These are phyloP conservation scores for Apiospora arundinis DNA, from an alignment of 2,329 filamentous ascomycete genomes.

Conservation along the genomic window DNA sequence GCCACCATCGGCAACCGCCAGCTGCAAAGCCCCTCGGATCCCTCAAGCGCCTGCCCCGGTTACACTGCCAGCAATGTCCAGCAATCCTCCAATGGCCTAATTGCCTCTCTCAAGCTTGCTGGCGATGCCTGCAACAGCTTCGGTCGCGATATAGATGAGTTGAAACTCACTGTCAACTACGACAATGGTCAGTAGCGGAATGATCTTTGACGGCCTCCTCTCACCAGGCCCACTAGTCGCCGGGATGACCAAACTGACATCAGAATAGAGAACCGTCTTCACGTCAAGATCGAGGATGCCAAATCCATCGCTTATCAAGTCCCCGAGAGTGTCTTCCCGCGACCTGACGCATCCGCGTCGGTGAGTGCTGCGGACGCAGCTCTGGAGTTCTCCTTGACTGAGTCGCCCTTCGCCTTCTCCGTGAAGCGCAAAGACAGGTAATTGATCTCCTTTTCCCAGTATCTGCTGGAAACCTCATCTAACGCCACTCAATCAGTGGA, in stretches of 20 bases:
- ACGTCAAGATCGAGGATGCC: constrained; percentile 76
- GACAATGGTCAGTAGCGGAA: constrained; percentile 53
- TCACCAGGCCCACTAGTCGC: no score
- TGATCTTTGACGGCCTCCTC: not conserved
- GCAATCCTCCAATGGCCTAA: constrained; percentile 57
- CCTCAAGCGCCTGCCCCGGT: constrained; percentile 59
- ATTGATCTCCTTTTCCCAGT: not conserved
- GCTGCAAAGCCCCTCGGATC: constrained; percentile 29
- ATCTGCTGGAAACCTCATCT: not conserved
- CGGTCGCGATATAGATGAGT: constrained; percentile 68
- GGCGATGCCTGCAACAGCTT: constrained; percentile 72
- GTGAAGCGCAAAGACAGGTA: constrained; percentile 31
- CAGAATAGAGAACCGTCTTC: constrained; percentile 66
- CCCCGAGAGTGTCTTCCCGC: constrained; percentile 70
- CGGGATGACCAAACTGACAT: constrained; percentile 22
- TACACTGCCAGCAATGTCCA: constrained; percentile 65
- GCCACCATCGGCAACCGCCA: not conserved
- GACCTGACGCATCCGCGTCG: constrained; percentile 49
- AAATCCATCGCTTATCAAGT: constrained; percentile 77
- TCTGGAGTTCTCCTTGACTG: constrained; percentile 42
- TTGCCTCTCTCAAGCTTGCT: constrained; percentile 68
- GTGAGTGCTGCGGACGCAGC: constrained; percentile 31
- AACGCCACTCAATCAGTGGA: constrained; percentile 42
- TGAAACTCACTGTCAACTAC: constrained; percentile 69
- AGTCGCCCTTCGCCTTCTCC: constrained; percentile 49